Conservation (phyloP, 129 eudicot genomes). For the Tanacetum coccineum region DNA sequence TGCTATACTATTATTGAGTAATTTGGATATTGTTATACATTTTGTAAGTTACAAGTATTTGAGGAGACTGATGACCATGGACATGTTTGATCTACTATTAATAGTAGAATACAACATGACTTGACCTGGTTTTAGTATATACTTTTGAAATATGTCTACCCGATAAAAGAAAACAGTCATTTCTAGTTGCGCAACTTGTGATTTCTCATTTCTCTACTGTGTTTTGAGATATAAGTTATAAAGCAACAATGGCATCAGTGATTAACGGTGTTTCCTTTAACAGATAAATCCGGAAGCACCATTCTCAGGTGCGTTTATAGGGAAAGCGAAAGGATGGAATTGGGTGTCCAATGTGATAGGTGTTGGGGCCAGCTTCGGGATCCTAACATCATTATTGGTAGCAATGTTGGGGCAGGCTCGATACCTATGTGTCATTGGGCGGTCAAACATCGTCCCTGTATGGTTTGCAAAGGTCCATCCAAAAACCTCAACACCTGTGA, state of each 20-base stretch:
- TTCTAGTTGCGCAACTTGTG: background rate
- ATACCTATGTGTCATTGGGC: slow-evolving; percentile 96
- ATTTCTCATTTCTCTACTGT: background rate
- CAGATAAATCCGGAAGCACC: slow-evolving; percentile 86
- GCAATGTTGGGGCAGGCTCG: slow-evolving; percentile 97
- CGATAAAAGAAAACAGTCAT: background rate
- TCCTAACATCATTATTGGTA: slow-evolving; percentile 82
- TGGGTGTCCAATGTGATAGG: slow-evolving; percentile 98
- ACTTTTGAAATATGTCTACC: background rate
- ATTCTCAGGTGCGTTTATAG: slow-evolving; percentile 77
- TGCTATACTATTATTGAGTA: too few relatives aligned
- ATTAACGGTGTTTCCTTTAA: slow-evolving; percentile 1
- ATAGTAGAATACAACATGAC: too few relatives aligned
- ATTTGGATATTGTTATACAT: too few relatives aligned
- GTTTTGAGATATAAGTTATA: slow-evolving; percentile 11
- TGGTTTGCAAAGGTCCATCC: slow-evolving; percentile 98
- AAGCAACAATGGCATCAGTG: slow-evolving; percentile 4
- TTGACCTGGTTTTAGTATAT: too few relatives aligned
- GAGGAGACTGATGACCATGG: too few relatives aligned
- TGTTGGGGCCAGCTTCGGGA: slow-evolving; percentile 95
- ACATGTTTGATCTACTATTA: too few relatives aligned
- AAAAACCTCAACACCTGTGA: slow-evolving; percentile 79
- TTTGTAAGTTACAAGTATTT: too few relatives aligned
- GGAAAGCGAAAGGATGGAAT: slow-evolving; percentile 46
- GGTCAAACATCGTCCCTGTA: slow-evolving; percentile 72